Evolutionary conservation across 441 rosid species (phyloP).

Genomic region (Flueggea neowawraea): DNA sequence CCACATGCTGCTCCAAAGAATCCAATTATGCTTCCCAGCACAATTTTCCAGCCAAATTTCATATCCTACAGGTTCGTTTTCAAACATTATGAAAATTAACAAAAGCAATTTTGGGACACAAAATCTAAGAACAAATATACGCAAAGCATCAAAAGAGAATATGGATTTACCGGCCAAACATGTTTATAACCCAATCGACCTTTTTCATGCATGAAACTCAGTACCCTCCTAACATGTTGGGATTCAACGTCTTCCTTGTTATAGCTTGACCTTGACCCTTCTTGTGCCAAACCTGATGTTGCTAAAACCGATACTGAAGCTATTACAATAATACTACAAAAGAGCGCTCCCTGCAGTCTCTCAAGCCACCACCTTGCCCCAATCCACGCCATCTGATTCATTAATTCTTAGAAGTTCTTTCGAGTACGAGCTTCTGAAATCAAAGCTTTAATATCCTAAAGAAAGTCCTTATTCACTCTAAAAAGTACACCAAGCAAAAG

Average conservation of each 20-base stretch:
- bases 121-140: too few species aligned
- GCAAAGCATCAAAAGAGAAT: too few species aligned
- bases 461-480: background rate
- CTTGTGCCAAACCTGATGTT: slow-evolving; percentile 21
- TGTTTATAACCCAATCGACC: slow-evolving; percentile 29
- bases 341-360: slow-evolving; percentile 14
- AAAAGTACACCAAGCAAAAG: too few species aligned
- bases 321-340: slow-evolving; percentile 22
- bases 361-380: slow-evolving; percentile 18
- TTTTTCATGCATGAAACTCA: slow-evolving; percentile 27
- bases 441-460: background rate
- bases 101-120: too few species aligned
- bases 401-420: too few species aligned
- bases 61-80: slow-evolving; percentile 30
- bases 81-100: background rate
- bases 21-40: slow-evolving; percentile 45
- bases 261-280: slow-evolving; percentile 14
- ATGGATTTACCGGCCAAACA: slow-evolving; percentile 19
- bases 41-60: slow-evolving; percentile 56
- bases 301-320: slow-evolving; percentile 25
- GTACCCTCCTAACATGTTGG: slow-evolving; percentile 8
- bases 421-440: background rate
- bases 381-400: slow-evolving; percentile 24
- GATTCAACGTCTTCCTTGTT: slow-evolving; percentile 13
- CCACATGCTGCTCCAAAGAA: slow-evolving; percentile 73